Base-by-base conservation (phyloP, 164 flowering plant genomes). In the Kingdonia uniflora region DNA sequence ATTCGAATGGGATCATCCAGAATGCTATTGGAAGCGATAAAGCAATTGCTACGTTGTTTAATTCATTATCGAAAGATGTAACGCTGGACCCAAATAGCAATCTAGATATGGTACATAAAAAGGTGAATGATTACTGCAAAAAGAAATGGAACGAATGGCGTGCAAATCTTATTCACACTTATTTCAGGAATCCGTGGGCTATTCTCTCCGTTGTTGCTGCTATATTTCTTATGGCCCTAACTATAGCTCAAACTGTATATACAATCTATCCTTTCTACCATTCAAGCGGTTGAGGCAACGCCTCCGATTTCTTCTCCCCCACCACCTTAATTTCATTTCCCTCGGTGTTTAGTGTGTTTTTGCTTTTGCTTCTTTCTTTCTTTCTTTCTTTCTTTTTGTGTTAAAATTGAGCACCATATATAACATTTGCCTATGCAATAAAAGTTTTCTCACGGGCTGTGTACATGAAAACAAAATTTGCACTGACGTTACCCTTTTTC, bases 101-200 rank as follows among this genome's bases (percentile, higher is more conserved):
- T 14, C 58, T 78, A 0, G 57, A 64, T 0, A 14, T 16, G n/a
- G 80, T 78, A 41, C 74, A 68, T n/a, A 62, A 49, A 54, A 52
- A 54, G 46, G 75, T 78, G 13, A 54, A 66, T 46, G 35, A 46
- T 0, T 74, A 78, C 59, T 74, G 81, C 62, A 72, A 63, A 66
- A 65, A 67, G 62, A 58, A 33, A n/a, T 68, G 71, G 63, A 69
- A 80, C 23, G 57, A 55, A 49, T 80, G 74, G 77, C 67, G 81
- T 13, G 80, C 80, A 19, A 71, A 71, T 50, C 74, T 77, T 35
- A 63, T 63, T 5, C 80, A 71, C 49, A 77, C 77, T 33, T 80
- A 77, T 53, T 77, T 80, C 55, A 68, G 69, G 29, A 80, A 52
- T 48, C 85, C 85, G 7, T 80, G 85, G 85, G 77, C 80, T 5